These are phyloP conservation scores for Spiromastix sp. DNA, from an alignment of 2,329 filamentous ascomycete species.

Conservation along the genomic window DNA sequence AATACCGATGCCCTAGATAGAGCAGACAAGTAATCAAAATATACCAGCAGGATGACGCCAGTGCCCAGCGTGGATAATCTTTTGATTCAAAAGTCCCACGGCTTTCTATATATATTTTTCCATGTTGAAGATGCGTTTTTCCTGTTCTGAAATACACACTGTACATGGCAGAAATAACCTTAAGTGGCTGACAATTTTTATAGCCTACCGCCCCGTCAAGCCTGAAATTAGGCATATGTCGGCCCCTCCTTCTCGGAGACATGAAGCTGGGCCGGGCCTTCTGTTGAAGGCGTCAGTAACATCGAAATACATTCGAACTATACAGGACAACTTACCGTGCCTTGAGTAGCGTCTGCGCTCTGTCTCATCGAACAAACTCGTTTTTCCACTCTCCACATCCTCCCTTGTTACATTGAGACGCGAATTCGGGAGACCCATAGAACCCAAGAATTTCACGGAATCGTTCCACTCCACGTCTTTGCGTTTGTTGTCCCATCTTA, in stretches of 20 bases:
- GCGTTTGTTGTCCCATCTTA: constrained; percentile 55
- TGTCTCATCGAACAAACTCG: constrained; percentile 33
- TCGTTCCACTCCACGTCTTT: constrained; percentile 75
- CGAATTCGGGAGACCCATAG: constrained; percentile 49
- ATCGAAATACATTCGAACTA: not conserved
- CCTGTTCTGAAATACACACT: no score
- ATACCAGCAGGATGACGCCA: no score
- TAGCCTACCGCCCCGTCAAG: no score
- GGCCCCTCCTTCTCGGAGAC: not conserved
- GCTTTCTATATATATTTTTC: no score
- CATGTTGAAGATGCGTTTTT: no score
- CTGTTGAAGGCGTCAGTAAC: constrained; percentile 22
- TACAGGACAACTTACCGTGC: constrained; percentile 25
- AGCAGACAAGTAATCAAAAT: no score
- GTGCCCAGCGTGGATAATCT: no score
- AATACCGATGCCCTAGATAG: no score
- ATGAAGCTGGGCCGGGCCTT: constrained; percentile 37
- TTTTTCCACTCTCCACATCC: constrained; percentile 49
- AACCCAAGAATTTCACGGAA: constrained; percentile 46
- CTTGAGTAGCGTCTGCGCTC: constrained; percentile 32
- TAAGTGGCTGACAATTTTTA: no score
- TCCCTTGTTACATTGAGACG: constrained; percentile 45
- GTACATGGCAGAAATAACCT: no score
- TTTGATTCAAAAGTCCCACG: no score
- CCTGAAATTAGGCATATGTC: no score